These are phyloP conservation scores for Nakaseomyces uthaithaninus DNA, from an alignment of 1,139 yeast genomes.

Conservation along the genomic window DNA sequence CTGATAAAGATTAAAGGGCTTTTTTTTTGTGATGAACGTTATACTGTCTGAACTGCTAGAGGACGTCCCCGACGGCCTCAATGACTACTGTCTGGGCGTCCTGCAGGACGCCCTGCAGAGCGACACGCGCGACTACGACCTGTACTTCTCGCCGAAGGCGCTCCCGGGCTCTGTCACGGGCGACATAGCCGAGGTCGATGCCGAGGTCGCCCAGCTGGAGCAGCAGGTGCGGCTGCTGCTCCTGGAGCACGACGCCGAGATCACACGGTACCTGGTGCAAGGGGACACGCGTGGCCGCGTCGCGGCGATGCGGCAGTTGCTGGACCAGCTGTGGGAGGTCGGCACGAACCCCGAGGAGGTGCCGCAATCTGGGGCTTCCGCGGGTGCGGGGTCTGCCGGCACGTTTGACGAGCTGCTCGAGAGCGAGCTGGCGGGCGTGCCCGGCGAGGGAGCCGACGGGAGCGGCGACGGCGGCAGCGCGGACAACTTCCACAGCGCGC, in stretches of 20 bases:
- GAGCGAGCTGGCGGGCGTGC: slow-evolving; percentile 10
- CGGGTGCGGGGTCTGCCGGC: slow-evolving; percentile 9
- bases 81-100: slow-evolving; percentile 14
- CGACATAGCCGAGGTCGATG: slow-evolving; percentile 44
- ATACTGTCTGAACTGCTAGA: slow-evolving; percentile 9
- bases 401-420: slow-evolving; percentile 8
- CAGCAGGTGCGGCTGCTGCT: slow-evolving; percentile 32
- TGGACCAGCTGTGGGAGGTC: slow-evolving; percentile 33
- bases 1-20: too few species aligned
- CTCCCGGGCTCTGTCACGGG: slow-evolving; percentile 32
- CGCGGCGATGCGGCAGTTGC: slow-evolving; percentile 27
- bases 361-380: background rate
- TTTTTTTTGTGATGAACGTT: slow-evolving; percentile 12
- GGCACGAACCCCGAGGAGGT: slow-evolving; percentile 15
- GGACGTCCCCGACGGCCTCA: background rate
- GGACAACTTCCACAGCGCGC: slow-evolving; percentile 31
- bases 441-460: slow-evolving; percentile 8
- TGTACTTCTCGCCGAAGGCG: slow-evolving; percentile 28
- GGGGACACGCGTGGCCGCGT: slow-evolving; percentile 19
- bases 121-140: slow-evolving; percentile 18
- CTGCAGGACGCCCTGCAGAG: slow-evolving; percentile 21
- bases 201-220: slow-evolving; percentile 35
- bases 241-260: slow-evolving; percentile 28
- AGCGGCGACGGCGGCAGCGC: slow-evolving; percentile 14
- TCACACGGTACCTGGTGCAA: slow-evolving; percentile 32